Conservation (phyloP, 2,329 filamentous ascomycete genomes). For the Aspergillus arachidicola region DNA sequence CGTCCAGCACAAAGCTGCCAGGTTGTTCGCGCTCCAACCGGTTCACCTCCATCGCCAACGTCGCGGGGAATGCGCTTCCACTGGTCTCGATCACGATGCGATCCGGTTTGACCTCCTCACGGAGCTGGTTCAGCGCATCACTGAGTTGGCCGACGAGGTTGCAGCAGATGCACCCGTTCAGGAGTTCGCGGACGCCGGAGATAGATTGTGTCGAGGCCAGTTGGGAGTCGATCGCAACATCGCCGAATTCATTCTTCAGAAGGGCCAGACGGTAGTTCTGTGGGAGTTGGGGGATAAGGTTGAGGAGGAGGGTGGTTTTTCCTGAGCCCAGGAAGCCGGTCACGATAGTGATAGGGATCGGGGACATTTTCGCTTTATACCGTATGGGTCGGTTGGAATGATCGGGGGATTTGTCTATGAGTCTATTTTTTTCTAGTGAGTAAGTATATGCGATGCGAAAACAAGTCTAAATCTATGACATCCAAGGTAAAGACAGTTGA, state of each 20-base stretch:
- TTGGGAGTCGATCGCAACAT: constrained; percentile 89
- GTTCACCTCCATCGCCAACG: constrained; percentile 87
- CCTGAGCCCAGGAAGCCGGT: constrained; percentile 96
- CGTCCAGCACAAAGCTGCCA: constrained; percentile 74
- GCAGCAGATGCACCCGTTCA: constrained; percentile 98
- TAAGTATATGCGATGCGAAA: not conserved
- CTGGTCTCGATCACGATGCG: constrained; percentile 93
- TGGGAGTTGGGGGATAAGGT: constrained; percentile 89
- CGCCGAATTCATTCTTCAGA: constrained; percentile 97
- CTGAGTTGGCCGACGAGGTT: constrained; percentile 92
- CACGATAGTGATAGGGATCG: constrained; percentile 89
- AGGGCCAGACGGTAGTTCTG: constrained; percentile 86
- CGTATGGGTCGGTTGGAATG: not conserved
- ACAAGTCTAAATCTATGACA: not conserved
- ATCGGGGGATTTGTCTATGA: not conserved
- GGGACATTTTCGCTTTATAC: constrained; percentile 52
- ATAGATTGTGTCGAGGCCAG: constrained; percentile 82
- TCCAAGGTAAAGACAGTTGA: not conserved
- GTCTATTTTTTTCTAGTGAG: not conserved
- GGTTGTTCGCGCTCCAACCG: constrained; percentile 65
- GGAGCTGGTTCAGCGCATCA: constrained; percentile 76
- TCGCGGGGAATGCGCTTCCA: constrained; percentile 85
- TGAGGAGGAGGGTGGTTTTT: constrained; percentile 94
- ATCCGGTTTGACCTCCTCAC: constrained; percentile 64
- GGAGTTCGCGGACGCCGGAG: constrained; percentile 84